Conservation (phyloP, 1,284 basidiomycete species). For the Coniferiporia sulphurascens region DNA sequence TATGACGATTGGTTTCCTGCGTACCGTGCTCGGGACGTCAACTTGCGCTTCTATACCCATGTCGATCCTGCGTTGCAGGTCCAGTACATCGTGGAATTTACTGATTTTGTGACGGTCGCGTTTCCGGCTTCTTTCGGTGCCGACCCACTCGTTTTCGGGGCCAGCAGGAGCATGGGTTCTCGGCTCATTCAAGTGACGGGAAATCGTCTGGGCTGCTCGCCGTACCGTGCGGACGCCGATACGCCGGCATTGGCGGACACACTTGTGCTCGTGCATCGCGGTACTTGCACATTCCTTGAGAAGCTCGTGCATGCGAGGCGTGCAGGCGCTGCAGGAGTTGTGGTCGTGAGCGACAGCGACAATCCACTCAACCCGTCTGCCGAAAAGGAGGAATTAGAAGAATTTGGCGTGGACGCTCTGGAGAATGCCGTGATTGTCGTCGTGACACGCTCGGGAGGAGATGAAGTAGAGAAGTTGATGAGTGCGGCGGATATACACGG, state of each 20-base stretch:
- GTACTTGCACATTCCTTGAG: constrained; percentile 78
- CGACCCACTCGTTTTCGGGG: constrained; percentile 49
- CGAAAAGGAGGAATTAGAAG: constrained; percentile 38
- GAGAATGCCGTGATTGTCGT: constrained; percentile 57
- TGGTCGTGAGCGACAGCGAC: constrained; percentile 66
- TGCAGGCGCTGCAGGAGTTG: constrained; percentile 68
- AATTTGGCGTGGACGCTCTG: constrained; percentile 13
- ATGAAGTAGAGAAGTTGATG: constrained; percentile 50
- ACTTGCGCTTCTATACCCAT: constrained; percentile 55
- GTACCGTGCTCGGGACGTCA: constrained; percentile 41
- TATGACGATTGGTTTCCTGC: constrained; percentile 20
- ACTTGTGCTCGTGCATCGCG: constrained; percentile 57
- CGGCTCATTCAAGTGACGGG: constrained; percentile 42
- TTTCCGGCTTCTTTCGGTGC: constrained; percentile 71
- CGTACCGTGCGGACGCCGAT: constrained; percentile 37
- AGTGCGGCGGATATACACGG: constrained; percentile 42
- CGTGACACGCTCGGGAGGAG: constrained; percentile 47
- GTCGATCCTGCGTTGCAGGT: constrained; percentile 41
- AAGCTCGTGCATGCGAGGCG: constrained; percentile 64
- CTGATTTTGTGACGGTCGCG: constrained; percentile 49
- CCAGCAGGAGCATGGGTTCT: constrained; percentile 39
- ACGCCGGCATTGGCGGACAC: constrained; percentile 37
- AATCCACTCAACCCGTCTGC: constrained; percentile 63
- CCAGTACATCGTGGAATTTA: constrained; percentile 31
- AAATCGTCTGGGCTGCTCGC: constrained; percentile 56